Base-by-base conservation (phyloP, 2,329 filamentous ascomycete species). In the Aspergillus ochraceus region DNA sequence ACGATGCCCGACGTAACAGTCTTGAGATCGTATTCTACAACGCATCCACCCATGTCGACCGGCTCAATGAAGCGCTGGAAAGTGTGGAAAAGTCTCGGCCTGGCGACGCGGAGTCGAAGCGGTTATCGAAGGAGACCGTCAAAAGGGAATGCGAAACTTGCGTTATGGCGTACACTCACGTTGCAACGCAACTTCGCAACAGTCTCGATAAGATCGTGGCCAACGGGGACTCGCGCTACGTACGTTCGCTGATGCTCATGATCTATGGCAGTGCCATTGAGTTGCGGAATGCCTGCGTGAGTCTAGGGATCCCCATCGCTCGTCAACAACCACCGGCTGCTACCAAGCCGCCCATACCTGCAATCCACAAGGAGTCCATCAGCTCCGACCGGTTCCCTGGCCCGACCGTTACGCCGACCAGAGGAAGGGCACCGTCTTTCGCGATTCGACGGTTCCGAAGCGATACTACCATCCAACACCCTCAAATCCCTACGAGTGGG, bases 231-330 rank as follows among this genome's bases (percentile, higher is more conserved):
- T 77, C 81, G 6, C 81, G 83, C 58, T 83, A 86, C 63, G 75
- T 88, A 54, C 83, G 86, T 26, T 85, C 81, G 17, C 76, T 87
- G 49, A 80, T 88, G 73, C 78, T 86, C 39, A 80, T 85, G 63
- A 79, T 87, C 39, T 86, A 85, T 65, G 81, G 82, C 52, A 83
- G 84, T 62, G 70, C 86, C 52, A 73, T 85, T 50, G 86, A 88
- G 69, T 76, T 86, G 60, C 82, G 84, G 54, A 88, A 88, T 69
- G 83, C 84, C 46, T 85, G 83, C 68, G 75, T 77, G 22, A 77
- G 80, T 55, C 76, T 87, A 53, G 81, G 81, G 29, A 75, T 79
- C 54, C 76, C 75, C 32, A 67, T 79, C 39, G 56, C 61, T 49
- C 70, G 70, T 56, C 72, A 73, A 57, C 69, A 68, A 32, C 30